These are phyloP conservation scores for Colletotrichum plurivorum DNA, from an alignment of 2,329 filamentous ascomycete genomes.

Conservation along the genomic window DNA sequence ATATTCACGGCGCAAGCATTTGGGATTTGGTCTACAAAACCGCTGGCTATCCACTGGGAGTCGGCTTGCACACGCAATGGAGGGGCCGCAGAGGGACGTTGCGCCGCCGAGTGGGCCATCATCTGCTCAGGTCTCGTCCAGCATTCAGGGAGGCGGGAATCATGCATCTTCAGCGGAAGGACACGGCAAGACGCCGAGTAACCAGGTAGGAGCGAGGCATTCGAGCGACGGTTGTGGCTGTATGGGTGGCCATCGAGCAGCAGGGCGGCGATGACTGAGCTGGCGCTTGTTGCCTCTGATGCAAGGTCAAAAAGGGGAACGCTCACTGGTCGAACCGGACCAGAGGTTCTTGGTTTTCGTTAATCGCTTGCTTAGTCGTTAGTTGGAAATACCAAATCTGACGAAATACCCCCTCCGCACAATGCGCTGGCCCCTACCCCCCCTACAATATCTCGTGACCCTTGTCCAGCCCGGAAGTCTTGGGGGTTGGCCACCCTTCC, in stretches of 20 bases:
- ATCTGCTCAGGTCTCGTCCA: not conserved
- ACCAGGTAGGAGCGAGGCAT: not conserved
- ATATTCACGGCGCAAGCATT: conserved; percentile 35
- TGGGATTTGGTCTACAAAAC: conserved; percentile 32
- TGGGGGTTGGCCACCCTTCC: conserved; percentile 3
- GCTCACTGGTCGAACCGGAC: conserved; percentile 9
- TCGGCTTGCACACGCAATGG: conserved; percentile 25
- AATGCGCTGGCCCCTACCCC: not conserved
- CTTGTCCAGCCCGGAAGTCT: not conserved
- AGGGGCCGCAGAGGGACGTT: not conserved
- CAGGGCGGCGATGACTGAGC: conserved; percentile 4
- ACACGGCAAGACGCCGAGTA: not conserved
- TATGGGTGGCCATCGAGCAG: not conserved
- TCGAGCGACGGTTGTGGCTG: not conserved
- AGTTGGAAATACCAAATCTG: conserved; percentile 24
- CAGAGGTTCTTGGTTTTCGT: conserved; percentile 18
- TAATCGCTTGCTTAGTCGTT: conserved; percentile 16
- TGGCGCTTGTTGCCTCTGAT: conserved; percentile 27
- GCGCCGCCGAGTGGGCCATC: not conserved
- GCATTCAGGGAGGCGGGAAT: not conserved
- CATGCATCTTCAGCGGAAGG: not conserved
- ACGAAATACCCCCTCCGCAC: conserved; percentile 10
- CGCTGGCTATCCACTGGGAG: conserved; percentile 15
- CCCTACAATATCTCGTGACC: not conserved
- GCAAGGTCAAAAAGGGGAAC: conserved; percentile 18